Evolutionary conservation across 306 rosid genomes (phyloP).

Genomic region (Pachyrhizus erosus): DNA sequence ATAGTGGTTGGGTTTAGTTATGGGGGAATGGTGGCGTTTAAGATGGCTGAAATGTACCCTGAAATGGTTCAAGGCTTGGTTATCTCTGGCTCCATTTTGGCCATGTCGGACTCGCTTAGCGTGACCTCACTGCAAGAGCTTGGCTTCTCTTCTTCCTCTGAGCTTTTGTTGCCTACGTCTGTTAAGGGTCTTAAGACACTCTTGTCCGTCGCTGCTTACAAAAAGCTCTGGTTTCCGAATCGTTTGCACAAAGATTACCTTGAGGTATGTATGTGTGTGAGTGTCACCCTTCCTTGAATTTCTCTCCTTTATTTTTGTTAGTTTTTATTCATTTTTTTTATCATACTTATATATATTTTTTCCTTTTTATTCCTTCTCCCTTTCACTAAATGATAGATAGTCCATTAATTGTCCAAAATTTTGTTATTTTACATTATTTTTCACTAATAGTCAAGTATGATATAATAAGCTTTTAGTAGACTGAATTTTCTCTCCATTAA

Average conservation of each 20-base stretch:
- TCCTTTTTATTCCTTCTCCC: too few relatives aligned
- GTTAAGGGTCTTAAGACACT: slow-evolving; percentile 78
- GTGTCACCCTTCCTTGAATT: neutral
- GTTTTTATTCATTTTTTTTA: too few relatives aligned
- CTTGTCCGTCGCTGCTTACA: slow-evolving; percentile 70
- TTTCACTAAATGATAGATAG: too few relatives aligned
- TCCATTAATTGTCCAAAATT: too few relatives aligned
- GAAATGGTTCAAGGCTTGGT: slow-evolving; percentile 62
- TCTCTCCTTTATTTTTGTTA: neutral
- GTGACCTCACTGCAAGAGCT: slow-evolving; percentile 52
- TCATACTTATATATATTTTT: too few relatives aligned
- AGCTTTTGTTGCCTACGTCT: slow-evolving; percentile 72
- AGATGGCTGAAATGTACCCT: slow-evolving; percentile 70
- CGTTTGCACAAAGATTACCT: slow-evolving; percentile 77
- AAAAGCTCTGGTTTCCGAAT: slow-evolving; percentile 75
- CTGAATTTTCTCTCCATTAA: too few relatives aligned
- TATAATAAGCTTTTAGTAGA: too few relatives aligned
- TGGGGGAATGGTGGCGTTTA: slow-evolving; percentile 90
- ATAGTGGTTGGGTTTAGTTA: slow-evolving; percentile 79
- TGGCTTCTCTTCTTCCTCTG: slow-evolving; percentile 75
- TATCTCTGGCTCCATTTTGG: slow-evolving; percentile 75
- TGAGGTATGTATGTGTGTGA: slow-evolving; percentile 49
- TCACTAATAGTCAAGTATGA: too few relatives aligned
- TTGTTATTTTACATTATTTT: too few relatives aligned
- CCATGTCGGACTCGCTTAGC: slow-evolving; percentile 66